These are phyloP conservation scores for Crithidia sp. DNA, from an alignment of 208 protist genomes.

Conservation along the genomic window DNA sequence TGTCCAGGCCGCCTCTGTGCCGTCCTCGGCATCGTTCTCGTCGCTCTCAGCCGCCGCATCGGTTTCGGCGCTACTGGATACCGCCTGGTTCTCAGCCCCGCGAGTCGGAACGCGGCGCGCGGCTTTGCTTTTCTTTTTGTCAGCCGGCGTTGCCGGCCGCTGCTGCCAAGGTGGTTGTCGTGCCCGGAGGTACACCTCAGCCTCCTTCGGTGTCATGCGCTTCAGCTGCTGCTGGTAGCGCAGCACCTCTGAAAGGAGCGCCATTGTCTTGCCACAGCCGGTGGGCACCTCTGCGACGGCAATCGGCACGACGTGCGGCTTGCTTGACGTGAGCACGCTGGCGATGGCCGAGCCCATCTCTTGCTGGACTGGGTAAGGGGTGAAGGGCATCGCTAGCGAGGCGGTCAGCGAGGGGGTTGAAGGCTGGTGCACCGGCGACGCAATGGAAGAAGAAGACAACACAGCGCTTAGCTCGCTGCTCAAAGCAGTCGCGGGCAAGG, in stretches of 20 bases:
- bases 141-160: not conserved
- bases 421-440: not conserved
- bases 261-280: constrained; percentile 98
- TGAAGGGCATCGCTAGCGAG: constrained; percentile 59
- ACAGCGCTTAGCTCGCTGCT: no score
- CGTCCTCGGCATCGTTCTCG: not conserved
- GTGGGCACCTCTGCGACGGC: constrained; percentile 94
- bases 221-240: constrained; percentile 85
- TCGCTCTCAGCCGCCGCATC: no score
- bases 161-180: constrained; percentile 60
- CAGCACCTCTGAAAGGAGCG: constrained; percentile 92
- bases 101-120: not conserved
- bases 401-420: not conserved
- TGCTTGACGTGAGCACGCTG: constrained; percentile 30
- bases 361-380: constrained; percentile 87
- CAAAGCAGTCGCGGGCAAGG: no score
- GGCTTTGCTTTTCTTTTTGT: not conserved
- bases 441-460: not conserved
- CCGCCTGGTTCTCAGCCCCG: no score
- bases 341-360: constrained; percentile 88
- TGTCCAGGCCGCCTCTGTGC: constrained; percentile 35
- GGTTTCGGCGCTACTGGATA: no score
- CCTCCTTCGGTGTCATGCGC: constrained; percentile 93
- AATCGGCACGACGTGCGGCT: constrained; percentile 40
- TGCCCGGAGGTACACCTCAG: constrained; percentile 87